Base-by-base conservation (phyloP, 257 asterid genomes). In the Nemophila menziesii region DNA sequence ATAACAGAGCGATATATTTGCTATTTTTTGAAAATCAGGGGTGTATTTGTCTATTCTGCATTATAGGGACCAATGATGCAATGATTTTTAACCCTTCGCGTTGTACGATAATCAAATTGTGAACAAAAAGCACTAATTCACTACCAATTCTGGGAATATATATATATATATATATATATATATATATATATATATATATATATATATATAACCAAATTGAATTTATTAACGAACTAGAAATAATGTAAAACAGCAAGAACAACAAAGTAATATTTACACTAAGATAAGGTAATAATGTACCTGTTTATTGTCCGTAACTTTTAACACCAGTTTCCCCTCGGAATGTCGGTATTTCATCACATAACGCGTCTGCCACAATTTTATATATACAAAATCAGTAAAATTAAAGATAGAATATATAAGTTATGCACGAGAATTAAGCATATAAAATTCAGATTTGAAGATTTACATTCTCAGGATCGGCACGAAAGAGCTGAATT, bases 251-350 rank as follows among this genome's bases (percentile, higher is more conserved):
- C 36, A 29, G 12, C 5, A 26, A 26, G 33, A 2, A 13, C 12
- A 2, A 29, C 36, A 7, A 29, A 24, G 33, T 24, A 9, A 24
- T 4, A 24, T 24, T 24, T 24, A 9, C 33, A 4, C 33, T 24
- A 24, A 24, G 6, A 24, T 24, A 4, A 24, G 9, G 9, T 24
- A 24, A 24, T 9, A n/a, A 24, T 9, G 33, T 62, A 86, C 94
- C 96, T 69, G 74, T 62, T 62, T 82, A 65, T 86, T 71, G 49
- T 79, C 90, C 7, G 94, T 82, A 50, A 86, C 96, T 53, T 86
- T 86, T 12, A 86, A 83, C 40, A 86, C 82, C 81, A 86, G 60
- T 70, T 86, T 82, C 38, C 94, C 94, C 16, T 82, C 96, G 33
- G 81, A 76, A 44, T 82, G 79, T 60, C 96, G 67, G 75, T 86